Percentiles rank a stretch among this genome's conserved stretches.
Evolutionary conservation across 192 early-diverging fungal species (phyloP).

Genomic region (Helicostylum pulchrum): DNA sequence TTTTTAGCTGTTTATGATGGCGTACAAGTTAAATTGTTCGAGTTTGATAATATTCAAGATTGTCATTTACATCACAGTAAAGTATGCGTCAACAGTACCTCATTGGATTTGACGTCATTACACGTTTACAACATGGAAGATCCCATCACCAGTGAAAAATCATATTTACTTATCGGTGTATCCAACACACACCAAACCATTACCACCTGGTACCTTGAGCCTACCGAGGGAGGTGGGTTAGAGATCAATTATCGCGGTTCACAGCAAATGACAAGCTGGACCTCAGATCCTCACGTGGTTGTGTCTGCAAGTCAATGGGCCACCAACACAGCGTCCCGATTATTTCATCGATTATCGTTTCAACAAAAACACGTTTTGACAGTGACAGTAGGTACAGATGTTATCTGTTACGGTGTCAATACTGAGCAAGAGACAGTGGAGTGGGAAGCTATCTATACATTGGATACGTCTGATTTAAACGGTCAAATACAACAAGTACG

Average conservation of each 20-base stretch:
- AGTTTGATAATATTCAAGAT: constrained; percentile 19
- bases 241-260: constrained; percentile 2
- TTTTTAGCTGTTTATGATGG: constrained; percentile 31
- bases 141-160: neutral
- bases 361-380: neutral
- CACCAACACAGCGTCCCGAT: constrained; percentile 7
- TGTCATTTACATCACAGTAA: constrained; percentile 18
- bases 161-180: constrained; percentile 19
- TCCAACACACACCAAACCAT: neutral
- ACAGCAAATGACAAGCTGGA: neutral
- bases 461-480: constrained; percentile 2
- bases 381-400: neutral
- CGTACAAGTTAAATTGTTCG: constrained; percentile 13
- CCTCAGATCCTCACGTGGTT: neutral
- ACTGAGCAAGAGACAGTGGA: neutral
- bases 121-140: constrained; percentile 16
- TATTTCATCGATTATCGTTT: constrained; percentile 9
- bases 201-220: constrained; percentile 13
- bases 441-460: constrained; percentile 4
- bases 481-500: constrained; percentile 1
- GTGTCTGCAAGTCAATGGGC: constrained; percentile 11
- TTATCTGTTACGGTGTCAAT: constrained; percentile 14
- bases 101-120: constrained; percentile 4
- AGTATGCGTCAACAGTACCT: constrained; percentile 7
- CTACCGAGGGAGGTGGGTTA: neutral